Evolutionary conservation across 192 early-diverging fungal species (phyloP).

Genomic region (Phlyctochytrium arcticum): DNA sequence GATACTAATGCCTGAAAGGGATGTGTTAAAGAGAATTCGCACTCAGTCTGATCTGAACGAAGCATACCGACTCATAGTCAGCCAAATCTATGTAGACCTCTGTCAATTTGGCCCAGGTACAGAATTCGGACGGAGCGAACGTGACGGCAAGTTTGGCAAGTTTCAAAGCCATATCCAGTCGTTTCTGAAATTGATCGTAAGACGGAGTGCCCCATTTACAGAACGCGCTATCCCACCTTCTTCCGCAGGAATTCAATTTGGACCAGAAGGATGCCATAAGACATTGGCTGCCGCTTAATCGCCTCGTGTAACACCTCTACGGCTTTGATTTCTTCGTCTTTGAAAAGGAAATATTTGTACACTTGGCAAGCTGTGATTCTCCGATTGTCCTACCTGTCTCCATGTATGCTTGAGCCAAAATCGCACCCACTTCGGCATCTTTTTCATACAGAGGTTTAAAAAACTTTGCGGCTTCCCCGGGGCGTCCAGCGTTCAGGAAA

Average conservation of each 20-base stretch:
- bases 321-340: constrained; percentile 91
- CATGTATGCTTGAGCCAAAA: constrained; percentile 74
- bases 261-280: constrained; percentile 80
- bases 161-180: constrained; percentile 73
- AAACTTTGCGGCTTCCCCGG: constrained; percentile 72
- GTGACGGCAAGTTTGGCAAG: constrained; percentile 92
- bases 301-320: constrained; percentile 84
- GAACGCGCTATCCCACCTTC: constrained; percentile 51
- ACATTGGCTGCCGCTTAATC: constrained; percentile 69
- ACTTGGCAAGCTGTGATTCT: not conserved
- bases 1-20: constrained; percentile 77
- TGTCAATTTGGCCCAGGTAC: constrained; percentile 93
- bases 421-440: constrained; percentile 87
- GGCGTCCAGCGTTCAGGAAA: constrained; percentile 79
- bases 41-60: not conserved
- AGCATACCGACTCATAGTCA: constrained; percentile 73
- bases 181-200: constrained; percentile 32
- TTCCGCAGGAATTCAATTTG: constrained; percentile 84
- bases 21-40: not conserved
- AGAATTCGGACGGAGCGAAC: constrained; percentile 90
- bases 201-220: not conserved
- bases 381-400: constrained; percentile 40
- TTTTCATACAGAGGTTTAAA: constrained; percentile 72
- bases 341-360: not conserved
- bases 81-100: constrained; percentile 85